Evolutionary conservation across 192 early-diverging fungal genomes (phyloP).

Genomic region (Thamnidium elegans): DNA sequence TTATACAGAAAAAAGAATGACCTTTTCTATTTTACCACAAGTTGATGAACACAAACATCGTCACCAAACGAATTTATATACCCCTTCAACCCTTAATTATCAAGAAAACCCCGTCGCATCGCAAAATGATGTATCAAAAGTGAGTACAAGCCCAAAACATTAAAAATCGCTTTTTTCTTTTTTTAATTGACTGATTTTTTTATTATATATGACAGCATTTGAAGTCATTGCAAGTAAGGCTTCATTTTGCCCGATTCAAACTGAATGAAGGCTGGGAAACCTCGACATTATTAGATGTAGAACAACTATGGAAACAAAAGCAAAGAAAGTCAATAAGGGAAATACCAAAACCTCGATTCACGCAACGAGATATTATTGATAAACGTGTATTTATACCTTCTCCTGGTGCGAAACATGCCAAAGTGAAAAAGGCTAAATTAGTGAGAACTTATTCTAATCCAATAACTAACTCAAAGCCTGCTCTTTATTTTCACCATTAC

Average conservation of each 20-base stretch:
- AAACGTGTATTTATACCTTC: conserved; percentile 25
- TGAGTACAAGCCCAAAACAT: not conserved
- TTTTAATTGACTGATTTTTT: not conserved
- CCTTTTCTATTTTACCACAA: too few species aligned
- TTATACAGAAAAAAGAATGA: not conserved
- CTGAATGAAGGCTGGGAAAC: conserved; percentile 35
- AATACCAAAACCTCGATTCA: conserved; percentile 27
- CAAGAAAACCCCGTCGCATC: too few species aligned
- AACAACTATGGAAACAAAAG: conserved; percentile 28
- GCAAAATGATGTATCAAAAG: too few species aligned
- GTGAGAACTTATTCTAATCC: conserved; percentile 22
- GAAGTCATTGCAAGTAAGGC: conserved; percentile 7
- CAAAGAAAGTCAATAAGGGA: conserved; percentile 17
- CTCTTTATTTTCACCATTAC: not conserved
- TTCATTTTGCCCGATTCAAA: conserved; percentile 36
- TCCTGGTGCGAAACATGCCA: conserved; percentile 6
- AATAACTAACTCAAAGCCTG: not conserved
- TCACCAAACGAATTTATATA: too few species aligned
- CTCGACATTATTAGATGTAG: conserved; percentile 26
- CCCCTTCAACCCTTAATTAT: too few species aligned
- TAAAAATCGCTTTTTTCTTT: not conserved
- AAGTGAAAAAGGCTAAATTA: conserved; percentile 16
- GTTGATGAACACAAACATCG: too few species aligned
- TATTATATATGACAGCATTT: not conserved
- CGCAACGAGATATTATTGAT: conserved; percentile 34